A percentile compares a stretch with the other conserved stretches of the same genome.
phyloP scores from a whole-genome alignment of 768 basidiomycete species.

The Psilocybe subaeruginosa region DNA sequence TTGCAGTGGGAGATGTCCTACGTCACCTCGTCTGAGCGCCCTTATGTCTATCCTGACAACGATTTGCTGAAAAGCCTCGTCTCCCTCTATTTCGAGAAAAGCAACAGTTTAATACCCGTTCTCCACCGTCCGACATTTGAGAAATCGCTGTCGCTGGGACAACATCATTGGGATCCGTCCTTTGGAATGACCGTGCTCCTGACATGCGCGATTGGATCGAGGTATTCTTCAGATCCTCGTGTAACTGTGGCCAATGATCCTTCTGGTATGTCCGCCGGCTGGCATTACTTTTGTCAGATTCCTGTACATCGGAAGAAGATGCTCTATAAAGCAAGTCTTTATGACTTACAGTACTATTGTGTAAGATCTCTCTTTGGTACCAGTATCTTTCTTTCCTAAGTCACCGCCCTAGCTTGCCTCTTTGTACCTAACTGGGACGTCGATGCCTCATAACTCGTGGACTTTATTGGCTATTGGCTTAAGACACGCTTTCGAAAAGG shows the following conservation, averaged over 20 bases:
- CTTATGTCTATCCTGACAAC: conserved; percentile 47
- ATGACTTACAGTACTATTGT: conserved; percentile 72
- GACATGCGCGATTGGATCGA: conserved; percentile 63
- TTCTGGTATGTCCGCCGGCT: conserved; percentile 53
- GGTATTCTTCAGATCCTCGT: conserved; percentile 56
- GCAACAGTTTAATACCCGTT: conserved; percentile 58
- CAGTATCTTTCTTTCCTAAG: neutral
- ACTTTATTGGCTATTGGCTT: conserved; percentile 57
- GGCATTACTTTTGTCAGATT: conserved; percentile 65
- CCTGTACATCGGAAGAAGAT: conserved; percentile 61
- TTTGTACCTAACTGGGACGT: conserved; percentile 42
- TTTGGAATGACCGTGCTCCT: conserved; percentile 33
- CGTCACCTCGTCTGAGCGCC: conserved; percentile 20
- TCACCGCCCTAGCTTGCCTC: conserved; percentile 27
- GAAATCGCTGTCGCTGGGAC: conserved; percentile 42
- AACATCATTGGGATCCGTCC: conserved; percentile 56
- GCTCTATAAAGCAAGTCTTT: conserved; percentile 57
- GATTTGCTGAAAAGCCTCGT: conserved; percentile 55
- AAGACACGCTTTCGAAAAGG: conserved; percentile 63
- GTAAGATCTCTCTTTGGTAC: conserved; percentile 34
- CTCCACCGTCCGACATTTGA: conserved; percentile 73
- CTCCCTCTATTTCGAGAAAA: conserved; percentile 56
- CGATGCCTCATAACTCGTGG: conserved; percentile 57
- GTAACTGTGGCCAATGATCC: conserved; percentile 37
- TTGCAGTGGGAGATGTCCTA: conserved; percentile 41